Base-by-base conservation (phyloP, 2,329 filamentous ascomycete species). In the Ophiostoma perfectum region DNA sequence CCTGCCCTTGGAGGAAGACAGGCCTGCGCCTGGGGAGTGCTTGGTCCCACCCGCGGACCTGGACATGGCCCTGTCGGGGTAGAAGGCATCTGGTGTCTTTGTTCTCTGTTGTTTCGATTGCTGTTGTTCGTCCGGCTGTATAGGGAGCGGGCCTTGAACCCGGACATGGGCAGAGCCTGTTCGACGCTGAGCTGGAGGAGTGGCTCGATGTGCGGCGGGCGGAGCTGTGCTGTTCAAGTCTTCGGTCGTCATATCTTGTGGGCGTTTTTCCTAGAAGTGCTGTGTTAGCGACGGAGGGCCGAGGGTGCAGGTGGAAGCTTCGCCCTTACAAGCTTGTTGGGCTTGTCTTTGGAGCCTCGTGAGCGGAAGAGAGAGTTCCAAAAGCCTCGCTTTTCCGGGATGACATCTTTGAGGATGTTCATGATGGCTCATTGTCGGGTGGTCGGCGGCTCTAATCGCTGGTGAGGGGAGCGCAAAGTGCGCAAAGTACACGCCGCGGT, bases 331-430 rank as follows among this genome's bases (percentile, higher is more conserved):
- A 78, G 73, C 72, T 76, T 80, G 55, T 74, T 73, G 64, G 71
- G 72, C 70, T 77, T 69, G 44, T 44, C 76, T 67, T 75, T 77
- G 36, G 78, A 77, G 75, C 80, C 83, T 70, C 79, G 79, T 70
- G 78, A 81, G 71, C 83, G 81, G 72, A 86, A 79, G 68, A 87
- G 76, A 70, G 78, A 78, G 67, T 67, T 70, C 80, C 80, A 82
- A 70, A 84, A 81, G 65, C 80, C 77, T 72, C 79, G 81, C 76
- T 81, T 83, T 73, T 78, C 78, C 65, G 72, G 76, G 72, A 79
- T 81, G 76, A 81, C 81, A 73, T 79, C 78, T 66, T 72, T 77
- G 49, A 62, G 60, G 58, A 55, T 45, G 44, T 66, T 70, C 72
- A 73, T 73, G 52, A 44, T 70, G 62, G 63, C 47, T 47, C 68